Evolutionary conservation across 202 grass and related monocot genomes (phyloP), one percentile per base, ranked within the genome.

Genomic region (Alloteropsis angusta): DNA sequence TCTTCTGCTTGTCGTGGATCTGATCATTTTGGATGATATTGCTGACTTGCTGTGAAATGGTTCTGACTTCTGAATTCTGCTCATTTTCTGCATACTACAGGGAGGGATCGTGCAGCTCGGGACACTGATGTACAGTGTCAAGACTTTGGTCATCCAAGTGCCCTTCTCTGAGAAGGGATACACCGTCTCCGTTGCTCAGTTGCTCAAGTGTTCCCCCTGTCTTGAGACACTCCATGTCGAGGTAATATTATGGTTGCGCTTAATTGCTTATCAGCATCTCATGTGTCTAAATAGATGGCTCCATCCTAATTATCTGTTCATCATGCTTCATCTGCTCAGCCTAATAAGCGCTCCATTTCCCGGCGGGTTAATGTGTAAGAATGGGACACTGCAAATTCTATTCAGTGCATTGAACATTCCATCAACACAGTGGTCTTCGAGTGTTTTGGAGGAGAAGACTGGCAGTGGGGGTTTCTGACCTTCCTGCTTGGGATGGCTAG

Each of bases 141-240:
- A 80, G 37, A 84, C 75, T 50, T 62, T 88, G 80, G 68, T 68
- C 13, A 84, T 88, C 41, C 86, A 75, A 26, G 80, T 84, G 42
- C 44, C 86, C 15, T 88, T 84, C 69, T 75, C 75, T 1, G 75
- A 79, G 35, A 80, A 80, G 54, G 80, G 75, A 6, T 60, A 69
- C 63, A 74, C 43, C n/a, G 7, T 55, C 61, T 79, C 80, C 26
- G 81, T 88, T 54, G 0, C 44, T 37, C 80, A 75, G 57, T 61
- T 83, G 81, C 86, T 88, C 43, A 83, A 68, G 55, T 88, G 81
- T 50, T 88, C 84, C 81, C 86, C 86, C 17, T 56, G 86, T 26
- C 80, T 88, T 5, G 75, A 88, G 81, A 6, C 12, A 3, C 81
- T 88, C 60, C 57, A 18, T 21, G 28, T 88, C 19, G 75, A 88